Evolutionary conservation across 148 eudicot species (phyloP), one percentile per base, ranked within the genome.

Genomic region (Vaccinium corymbosum): DNA sequence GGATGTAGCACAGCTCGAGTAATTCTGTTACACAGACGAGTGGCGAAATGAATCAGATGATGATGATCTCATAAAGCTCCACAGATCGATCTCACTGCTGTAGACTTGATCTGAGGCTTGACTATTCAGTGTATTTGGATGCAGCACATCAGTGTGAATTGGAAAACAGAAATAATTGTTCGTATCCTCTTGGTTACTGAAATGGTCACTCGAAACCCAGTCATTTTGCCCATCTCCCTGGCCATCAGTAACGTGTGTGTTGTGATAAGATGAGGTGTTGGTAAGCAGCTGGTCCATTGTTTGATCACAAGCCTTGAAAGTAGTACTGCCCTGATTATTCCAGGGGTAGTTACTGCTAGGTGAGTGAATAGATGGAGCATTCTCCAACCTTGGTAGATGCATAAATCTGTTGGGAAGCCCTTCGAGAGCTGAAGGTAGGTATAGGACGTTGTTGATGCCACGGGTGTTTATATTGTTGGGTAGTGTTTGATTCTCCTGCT

Each of bases 331-430:
- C 25, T 68, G 73, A 29, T 68, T 29, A 27, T 68, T 27, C 38
- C 17, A 68, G 73, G 73, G 73, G 38, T 68, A 29, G 73, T 13
- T 27, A 14, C 73, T 25, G 17, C 13, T 68, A 27, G 73, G 73
- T 68, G 42, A 68, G 13, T 27, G 38, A 38, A 68, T 29, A 27
- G 50, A 38, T 42, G 50, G 76, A 72, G 22, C 76, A 72, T 38
- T 38, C 50, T 35, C 76, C 50, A 72, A 38, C 50, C 76, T 72
- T 35, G 76, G 76, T 15, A 72, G 76, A 38, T 35, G 76, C 76
- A 72, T 17, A 38, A 32, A 72, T 72, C 76, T 72, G 49, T 38
- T 7, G 10, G 48, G 50, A 72, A 72, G 38, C 76, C n/a, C 76
- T 16, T 38, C 7, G 38, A 72, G 17, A 49, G 76, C 48, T 6